phyloP scores from a whole-genome alignment of 2,329 filamentous ascomycete genomes.

The Lachnellula cervina region DNA sequence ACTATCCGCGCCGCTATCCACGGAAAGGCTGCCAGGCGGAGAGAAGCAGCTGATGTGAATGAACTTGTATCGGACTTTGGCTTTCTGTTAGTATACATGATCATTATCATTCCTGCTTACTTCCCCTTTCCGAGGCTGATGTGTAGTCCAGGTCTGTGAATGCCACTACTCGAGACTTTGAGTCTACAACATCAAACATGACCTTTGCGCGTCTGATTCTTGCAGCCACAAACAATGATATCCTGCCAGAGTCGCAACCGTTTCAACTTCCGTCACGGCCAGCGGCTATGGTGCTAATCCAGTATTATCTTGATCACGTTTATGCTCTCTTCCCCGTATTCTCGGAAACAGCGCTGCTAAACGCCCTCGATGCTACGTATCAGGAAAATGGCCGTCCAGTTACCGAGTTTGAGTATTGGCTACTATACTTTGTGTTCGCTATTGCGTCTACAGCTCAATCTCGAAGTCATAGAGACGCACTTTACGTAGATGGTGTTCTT shows the following conservation, averaged over 20 bases:
- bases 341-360: conserved; percentile 71
- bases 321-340: conserved; percentile 80
- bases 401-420: conserved; percentile 72
- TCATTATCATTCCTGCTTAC: background rate
- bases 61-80: conserved; percentile 91
- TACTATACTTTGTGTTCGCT: conserved; percentile 83
- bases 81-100: conserved; percentile 58
- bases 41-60: conserved; percentile 83
- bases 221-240: conserved; percentile 72
- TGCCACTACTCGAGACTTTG: conserved; percentile 89
- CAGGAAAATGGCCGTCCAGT: conserved; percentile 57
- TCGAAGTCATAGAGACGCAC: conserved; percentile 59
- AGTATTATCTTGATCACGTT: conserved; percentile 81
- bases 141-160: conserved; percentile 68
- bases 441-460: conserved; percentile 74
- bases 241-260: conserved; percentile 58
- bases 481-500: conserved; percentile 52
- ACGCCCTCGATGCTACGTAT: conserved; percentile 77
- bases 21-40: conserved; percentile 57
- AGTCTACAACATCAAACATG: conserved; percentile 81
- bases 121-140: background rate
- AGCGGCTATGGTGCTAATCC: conserved; percentile 62
- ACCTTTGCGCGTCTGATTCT: conserved; percentile 87
- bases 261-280: conserved; percentile 66
- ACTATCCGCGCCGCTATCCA: conserved; percentile 58